Percentiles rank a stretch among this genome's conserved stretches.
phyloP scores from a whole-genome alignment of 2,329 filamentous ascomycete genomes.

The Aspergillus sp. region DNA sequence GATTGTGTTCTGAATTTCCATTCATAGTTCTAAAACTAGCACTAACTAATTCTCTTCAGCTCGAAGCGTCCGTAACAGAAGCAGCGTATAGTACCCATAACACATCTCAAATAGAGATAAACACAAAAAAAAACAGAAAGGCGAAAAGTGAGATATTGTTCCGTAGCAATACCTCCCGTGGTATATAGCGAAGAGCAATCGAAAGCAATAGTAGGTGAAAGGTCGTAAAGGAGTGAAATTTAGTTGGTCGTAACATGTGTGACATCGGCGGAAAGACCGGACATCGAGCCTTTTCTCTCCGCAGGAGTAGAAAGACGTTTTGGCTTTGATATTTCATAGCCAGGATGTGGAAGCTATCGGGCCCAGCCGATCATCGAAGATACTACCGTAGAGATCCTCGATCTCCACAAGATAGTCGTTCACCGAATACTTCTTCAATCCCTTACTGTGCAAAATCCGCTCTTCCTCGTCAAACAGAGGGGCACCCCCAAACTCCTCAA shows the following conservation, averaged over 20 bases:
- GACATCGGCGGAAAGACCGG: conserved; percentile 10
- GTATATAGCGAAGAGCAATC: conserved; percentile 24
- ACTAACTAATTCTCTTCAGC: not conserved
- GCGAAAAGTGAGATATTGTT: conserved; percentile 7
- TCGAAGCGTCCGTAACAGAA: not conserved
- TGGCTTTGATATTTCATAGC: conserved; percentile 32
- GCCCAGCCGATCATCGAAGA: conserved; percentile 53
- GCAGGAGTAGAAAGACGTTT: not conserved
- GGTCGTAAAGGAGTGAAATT: conserved; percentile 26
- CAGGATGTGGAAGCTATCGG: conserved; percentile 37
- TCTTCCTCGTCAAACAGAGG: conserved; percentile 71
- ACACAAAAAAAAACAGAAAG: conserved; percentile 7
- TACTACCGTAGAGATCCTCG: conserved; percentile 63
- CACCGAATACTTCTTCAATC: conserved; percentile 71
- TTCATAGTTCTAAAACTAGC: not conserved
- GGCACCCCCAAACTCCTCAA: conserved; percentile 76
- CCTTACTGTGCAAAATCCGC: conserved; percentile 65
- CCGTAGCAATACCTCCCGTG: conserved; percentile 19
- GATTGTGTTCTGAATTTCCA: not conserved
- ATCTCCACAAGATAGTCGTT: conserved; percentile 85
- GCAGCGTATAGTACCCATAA: not conserved
- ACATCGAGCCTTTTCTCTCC: conserved; percentile 23
- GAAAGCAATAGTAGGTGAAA: conserved; percentile 7
- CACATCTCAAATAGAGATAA: conserved; percentile 5
- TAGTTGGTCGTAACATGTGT: conserved; percentile 29